Conservation (phyloP, 2,329 filamentous ascomycete species). For the Pseudocercospora eumusae region DNA sequence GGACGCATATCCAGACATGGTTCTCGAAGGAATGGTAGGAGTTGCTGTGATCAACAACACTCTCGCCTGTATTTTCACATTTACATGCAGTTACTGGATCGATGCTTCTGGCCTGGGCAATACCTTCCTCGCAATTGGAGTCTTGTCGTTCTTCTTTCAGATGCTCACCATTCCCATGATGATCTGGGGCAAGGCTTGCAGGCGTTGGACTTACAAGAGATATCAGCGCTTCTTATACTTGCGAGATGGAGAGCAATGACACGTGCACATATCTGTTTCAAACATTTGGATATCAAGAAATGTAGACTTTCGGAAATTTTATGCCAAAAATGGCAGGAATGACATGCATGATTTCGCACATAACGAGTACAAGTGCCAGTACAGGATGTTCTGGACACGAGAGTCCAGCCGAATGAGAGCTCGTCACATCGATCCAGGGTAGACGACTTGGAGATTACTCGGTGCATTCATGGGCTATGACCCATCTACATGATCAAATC, state of each 20-base stretch:
- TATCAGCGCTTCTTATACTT: constrained; percentile 32
- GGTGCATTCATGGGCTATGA: neutral
- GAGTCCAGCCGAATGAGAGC: neutral
- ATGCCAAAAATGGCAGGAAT: no score
- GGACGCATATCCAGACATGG: constrained; percentile 59
- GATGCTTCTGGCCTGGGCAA: constrained; percentile 49
- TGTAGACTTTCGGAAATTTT: neutral
- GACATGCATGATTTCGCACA: neutral
- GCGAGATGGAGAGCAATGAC: constrained; percentile 31
- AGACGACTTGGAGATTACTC: neutral
- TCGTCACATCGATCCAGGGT: neutral
- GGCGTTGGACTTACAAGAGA: constrained; percentile 49
- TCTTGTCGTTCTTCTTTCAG: constrained; percentile 55
- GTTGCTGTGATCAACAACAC: constrained; percentile 61
- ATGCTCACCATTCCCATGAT: constrained; percentile 58
- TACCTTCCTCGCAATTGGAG: constrained; percentile 56
- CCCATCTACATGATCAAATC: neutral
- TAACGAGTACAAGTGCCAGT: neutral
- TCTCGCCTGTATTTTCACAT: constrained; percentile 58
- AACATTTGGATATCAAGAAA: neutral
- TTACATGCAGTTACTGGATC: constrained; percentile 50
- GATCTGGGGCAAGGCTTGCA: constrained; percentile 53
- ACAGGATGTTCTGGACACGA: no score
- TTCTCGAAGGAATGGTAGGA: constrained; percentile 61
- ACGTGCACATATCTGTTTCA: no score